Conservation (phyloP, 352 stramenopile species). For the Phytophthora aleatoria region DNA sequence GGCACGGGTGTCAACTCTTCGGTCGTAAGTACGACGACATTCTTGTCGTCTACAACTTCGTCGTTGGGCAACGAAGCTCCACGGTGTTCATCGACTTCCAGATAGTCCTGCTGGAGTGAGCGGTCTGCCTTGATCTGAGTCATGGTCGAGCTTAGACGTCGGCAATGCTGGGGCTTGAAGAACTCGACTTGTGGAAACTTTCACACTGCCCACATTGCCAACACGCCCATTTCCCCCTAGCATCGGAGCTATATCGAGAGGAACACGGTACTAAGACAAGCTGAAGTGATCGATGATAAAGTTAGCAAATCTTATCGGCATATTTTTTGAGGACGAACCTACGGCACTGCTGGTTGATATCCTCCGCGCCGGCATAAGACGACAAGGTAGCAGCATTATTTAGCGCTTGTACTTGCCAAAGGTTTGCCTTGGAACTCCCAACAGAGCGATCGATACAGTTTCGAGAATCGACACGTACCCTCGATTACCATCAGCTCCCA, state of each 20-base stretch:
- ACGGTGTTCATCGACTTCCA: slow-evolving; percentile 19
- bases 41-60: slow-evolving; percentile 47
- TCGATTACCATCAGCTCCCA: no score
- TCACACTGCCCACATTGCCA: slow-evolving; percentile 11
- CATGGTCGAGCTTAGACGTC: slow-evolving; percentile 10
- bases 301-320: slow-evolving; percentile 25
- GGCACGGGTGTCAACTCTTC: slow-evolving; percentile 43
- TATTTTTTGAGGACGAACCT: neutral
- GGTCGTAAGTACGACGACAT: slow-evolving; percentile 42
- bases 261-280: neutral
- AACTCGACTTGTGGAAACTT: slow-evolving; percentile 19
- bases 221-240: neutral
- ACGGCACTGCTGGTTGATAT: no score
- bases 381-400: neutral
- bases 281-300: slow-evolving; percentile 11
- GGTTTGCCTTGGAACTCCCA: no score
- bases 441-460: neutral
- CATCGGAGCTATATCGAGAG: slow-evolving; percentile 26
- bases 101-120: neutral
- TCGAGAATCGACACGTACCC: neutral
- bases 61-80: slow-evolving; percentile 17
- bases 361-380: no score
- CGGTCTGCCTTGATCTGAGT: slow-evolving; percentile 7
- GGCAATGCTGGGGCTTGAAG: neutral
- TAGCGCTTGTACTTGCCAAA: neutral